These are phyloP conservation scores for Isabelozyma heimii DNA, from an alignment of 805 yeast genomes.

Conservation along the genomic window DNA sequence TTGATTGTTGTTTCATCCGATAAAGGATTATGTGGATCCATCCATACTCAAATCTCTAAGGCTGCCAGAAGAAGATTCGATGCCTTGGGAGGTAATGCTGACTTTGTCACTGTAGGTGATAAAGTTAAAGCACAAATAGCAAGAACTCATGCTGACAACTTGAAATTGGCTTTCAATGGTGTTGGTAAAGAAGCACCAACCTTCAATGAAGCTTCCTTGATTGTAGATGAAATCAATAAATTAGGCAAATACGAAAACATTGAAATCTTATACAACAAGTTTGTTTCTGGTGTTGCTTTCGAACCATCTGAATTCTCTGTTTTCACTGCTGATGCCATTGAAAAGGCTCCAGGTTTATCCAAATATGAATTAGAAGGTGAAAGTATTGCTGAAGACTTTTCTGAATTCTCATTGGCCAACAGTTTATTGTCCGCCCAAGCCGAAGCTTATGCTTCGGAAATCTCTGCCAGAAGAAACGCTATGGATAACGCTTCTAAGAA, in stretches of 20 bases:
- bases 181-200: slow-evolving; percentile 97
- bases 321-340: slow-evolving; percentile 68
- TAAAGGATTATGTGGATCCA: slow-evolving; percentile 98
- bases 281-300: slow-evolving; percentile 83
- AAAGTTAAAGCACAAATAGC: slow-evolving; percentile 84
- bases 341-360: slow-evolving; percentile 79
- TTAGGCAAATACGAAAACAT: slow-evolving; percentile 72
- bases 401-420: slow-evolving; percentile 90
- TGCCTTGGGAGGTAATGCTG: slow-evolving; percentile 62
- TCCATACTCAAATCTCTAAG: slow-evolving; percentile 93
- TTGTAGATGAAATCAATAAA: slow-evolving; percentile 77
- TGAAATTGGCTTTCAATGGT: slow-evolving; percentile 81
- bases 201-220: slow-evolving; percentile 83
- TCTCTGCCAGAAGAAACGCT: slow-evolving; percentile 98
- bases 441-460: slow-evolving; percentile 97
- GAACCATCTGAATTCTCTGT: slow-evolving; percentile 75
- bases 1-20: slow-evolving; percentile 90
- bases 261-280: slow-evolving; percentile 84
- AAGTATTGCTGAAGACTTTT: slow-evolving; percentile 64
- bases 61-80: slow-evolving; percentile 69
- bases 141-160: slow-evolving; percentile 71
- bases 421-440: slow-evolving; percentile 88
- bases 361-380: slow-evolving; percentile 74
- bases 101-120: slow-evolving; percentile 89
- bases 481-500: slow-evolving; percentile 99